These are phyloP conservation scores for Magnolia kwangsiensis DNA, from an alignment of 164 flowering plant species.

Conservation along the genomic window DNA sequence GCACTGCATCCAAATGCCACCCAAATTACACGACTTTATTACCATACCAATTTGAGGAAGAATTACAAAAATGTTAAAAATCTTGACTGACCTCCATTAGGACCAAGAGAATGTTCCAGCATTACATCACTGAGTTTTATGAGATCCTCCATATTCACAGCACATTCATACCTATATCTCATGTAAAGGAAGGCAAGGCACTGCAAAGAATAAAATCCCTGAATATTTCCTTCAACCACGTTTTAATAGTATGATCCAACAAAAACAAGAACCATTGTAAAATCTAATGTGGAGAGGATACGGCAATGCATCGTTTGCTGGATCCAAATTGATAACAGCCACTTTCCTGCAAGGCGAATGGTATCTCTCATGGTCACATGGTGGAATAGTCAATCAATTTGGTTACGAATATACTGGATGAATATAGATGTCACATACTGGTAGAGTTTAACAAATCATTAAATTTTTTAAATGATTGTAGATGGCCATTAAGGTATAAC, in stretches of 20 bases:
- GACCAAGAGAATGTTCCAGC: constrained; percentile 91
- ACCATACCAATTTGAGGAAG: background rate
- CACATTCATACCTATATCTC: constrained; percentile 70
- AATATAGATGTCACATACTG: too few relatives aligned
- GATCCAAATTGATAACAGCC: constrained; percentile 91
- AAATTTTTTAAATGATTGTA: too few relatives aligned
- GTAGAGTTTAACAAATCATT: too few relatives aligned
- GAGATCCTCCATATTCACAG: constrained; percentile 83
- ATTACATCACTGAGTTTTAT: constrained; percentile 87
- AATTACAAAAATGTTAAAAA: background rate
- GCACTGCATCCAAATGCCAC: background rate
- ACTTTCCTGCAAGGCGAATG: constrained; percentile 68
- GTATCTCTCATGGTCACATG: too few relatives aligned
- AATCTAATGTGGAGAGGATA: constrained; percentile 41
- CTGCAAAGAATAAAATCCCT: background rate
- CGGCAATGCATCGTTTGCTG: constrained; percentile 94
- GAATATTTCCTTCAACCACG: background rate
- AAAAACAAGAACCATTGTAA: constrained; percentile 1
- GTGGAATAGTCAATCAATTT: background rate
- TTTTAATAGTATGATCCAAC: background rate
- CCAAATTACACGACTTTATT: background rate
- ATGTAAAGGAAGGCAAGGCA: constrained; percentile 30
- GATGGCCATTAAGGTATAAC: too few relatives aligned
- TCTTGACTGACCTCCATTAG: constrained; percentile 75
- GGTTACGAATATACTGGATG: background rate